phyloP scores from a whole-genome alignment of 2,329 filamentous ascomycete genomes.

The Calonectria multiphialidica region DNA sequence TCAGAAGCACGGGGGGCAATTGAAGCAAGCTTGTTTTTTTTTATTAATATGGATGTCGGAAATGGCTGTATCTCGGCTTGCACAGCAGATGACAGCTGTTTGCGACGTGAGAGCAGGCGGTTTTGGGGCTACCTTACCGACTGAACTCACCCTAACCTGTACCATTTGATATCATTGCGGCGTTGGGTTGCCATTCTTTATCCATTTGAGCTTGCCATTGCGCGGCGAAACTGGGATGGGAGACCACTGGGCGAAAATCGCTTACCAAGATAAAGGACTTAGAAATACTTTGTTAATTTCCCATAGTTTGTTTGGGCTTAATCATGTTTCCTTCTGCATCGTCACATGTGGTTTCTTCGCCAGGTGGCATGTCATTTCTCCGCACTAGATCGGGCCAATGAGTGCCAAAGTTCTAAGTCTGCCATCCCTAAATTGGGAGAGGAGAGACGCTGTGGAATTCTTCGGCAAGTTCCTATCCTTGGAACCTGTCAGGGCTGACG shows the following conservation, averaged over 20 bases:
- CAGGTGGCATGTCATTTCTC: background rate
- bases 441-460: no score
- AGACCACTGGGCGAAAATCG: background rate
- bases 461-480: background rate
- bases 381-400: background rate
- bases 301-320: background rate
- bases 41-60: background rate
- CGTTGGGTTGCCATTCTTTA: background rate
- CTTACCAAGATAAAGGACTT: background rate
- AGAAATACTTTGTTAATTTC: background rate
- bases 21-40: background rate
- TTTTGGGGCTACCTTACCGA: background rate
- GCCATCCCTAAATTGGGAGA: no score
- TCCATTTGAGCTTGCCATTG: background rate
- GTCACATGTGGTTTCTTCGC: background rate
- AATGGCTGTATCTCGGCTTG: background rate
- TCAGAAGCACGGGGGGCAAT: background rate
- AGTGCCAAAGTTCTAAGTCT: background rate
- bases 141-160: background rate
- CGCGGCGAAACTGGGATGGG: background rate
- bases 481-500: constrained; percentile 11
- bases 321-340: background rate
- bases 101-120: background rate
- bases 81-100: background rate
- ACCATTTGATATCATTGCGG: constrained; percentile 3